Evolutionary conservation across 306 rosid genomes (phyloP), one percentile per base, ranked within the genome.

Genomic region (Castanea mollissima): DNA sequence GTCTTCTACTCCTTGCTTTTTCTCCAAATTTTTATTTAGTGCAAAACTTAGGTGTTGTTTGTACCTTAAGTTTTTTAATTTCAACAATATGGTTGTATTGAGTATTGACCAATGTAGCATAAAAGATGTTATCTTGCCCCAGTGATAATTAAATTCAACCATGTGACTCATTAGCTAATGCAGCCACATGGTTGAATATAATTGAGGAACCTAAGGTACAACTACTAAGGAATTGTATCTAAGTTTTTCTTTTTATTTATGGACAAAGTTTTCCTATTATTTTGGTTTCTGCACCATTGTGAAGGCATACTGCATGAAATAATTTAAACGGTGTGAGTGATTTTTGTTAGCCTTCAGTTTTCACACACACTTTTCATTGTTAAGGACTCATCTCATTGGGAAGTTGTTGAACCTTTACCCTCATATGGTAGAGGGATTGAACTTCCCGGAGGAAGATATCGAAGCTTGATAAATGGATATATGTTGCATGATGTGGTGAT

Each of bases 341-440:
- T 70, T 78, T 55, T 65, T 29, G 49, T 80, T 25, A 5, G 74
- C 69, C 41, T 81, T 69, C 57, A 57, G 69, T 29, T 63, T 77
- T 60, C 23, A 76, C 70, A 20, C 51, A 72, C 75, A 11, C 46
- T 68, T 58, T 54, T 77, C 7, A 78, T 79, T 87, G 83, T 81
- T 73, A 82, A 96, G 99, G 92, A 93, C 59, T 94, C 92, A 18
- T 81, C 88, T 60, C 92, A 89, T 70, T 96, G 97, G 97, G 97
- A 82, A 32, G 83, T 93, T 74, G 85, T 91, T 70, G 94, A 90
- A 18, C 96, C 99, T 46, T 85, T 96, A 58, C 97, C 99, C 71
- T 96, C 99, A 16, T 96, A 96, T 78, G 99, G 99, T 69, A 83
- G 98, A 70, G 98, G 98, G 55, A 80, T 85, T 23, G 99, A 96